Conservation (phyloP, 495 filamentous ascomycete genomes). For the Neurospora sp. region DNA sequence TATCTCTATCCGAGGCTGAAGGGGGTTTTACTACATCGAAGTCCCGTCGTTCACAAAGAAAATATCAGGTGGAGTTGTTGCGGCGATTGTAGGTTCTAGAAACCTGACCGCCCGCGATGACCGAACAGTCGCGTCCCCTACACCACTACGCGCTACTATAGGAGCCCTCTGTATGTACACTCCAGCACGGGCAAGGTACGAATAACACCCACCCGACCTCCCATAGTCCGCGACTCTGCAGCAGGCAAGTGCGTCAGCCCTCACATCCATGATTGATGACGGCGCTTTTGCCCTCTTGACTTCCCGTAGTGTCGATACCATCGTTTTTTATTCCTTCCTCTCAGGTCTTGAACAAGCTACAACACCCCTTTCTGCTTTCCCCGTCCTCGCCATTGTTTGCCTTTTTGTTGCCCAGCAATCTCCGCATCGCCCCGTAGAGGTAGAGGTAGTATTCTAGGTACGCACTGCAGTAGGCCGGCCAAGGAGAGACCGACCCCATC, state of each 20-base stretch:
- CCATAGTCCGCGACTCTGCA: neutral
- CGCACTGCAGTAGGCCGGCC: neutral
- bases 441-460: neutral
- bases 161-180: neutral
- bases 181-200: neutral
- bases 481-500: neutral
- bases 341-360: neutral
- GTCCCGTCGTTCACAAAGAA: neutral
- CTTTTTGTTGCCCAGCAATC: neutral
- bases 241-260: neutral
- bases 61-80: neutral
- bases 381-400: neutral
- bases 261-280: neutral
- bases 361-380: neutral
- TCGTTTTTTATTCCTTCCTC: neutral
- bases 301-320: too few relatives aligned
- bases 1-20: neutral
- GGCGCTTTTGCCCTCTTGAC: neutral
- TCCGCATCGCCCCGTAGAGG: neutral
- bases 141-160: neutral
- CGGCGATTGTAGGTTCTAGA: neutral
- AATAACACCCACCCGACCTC: neutral
- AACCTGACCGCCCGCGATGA: neutral
- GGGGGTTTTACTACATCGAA: neutral
- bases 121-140: neutral